Conservation (phyloP, 2,329 filamentous ascomycete species). For the Cladophialophora chaetospira region DNA sequence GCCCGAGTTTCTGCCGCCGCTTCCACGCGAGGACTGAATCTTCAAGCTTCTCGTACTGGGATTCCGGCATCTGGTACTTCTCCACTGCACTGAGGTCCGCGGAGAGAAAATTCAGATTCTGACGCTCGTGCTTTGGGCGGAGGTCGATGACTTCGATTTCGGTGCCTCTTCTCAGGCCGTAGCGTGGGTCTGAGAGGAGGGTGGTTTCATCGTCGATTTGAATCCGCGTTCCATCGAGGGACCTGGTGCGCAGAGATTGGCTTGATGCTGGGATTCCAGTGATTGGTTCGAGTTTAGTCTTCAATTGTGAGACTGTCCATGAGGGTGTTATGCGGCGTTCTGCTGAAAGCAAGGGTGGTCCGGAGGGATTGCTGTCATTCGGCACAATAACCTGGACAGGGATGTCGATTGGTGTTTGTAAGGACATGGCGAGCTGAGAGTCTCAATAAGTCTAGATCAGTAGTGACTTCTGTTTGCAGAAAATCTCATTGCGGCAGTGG, state of each 20-base stretch:
- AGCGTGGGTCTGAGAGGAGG: conserved; percentile 22
- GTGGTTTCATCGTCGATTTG: conserved; percentile 14
- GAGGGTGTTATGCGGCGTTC: conserved; percentile 90
- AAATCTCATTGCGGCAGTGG: no score
- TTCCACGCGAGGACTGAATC: conserved; percentile 96
- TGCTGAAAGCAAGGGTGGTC: conserved; percentile 56
- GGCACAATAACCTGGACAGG: conserved; percentile 31
- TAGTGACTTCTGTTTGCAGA: not conserved
- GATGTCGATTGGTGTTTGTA: conserved; percentile 28
- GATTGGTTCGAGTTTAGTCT: conserved; percentile 84
- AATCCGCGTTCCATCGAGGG: conserved; percentile 23
- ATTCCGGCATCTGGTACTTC: conserved; percentile 85
- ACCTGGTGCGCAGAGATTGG: conserved; percentile 74
- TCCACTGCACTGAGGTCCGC: conserved; percentile 78
- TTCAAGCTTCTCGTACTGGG: conserved; percentile 80
- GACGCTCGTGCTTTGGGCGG: conserved; percentile 63
- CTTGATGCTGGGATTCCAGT: conserved; percentile 83
- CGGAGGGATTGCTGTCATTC: conserved; percentile 31
- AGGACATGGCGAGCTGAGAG: no score
- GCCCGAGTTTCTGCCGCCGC: conserved; percentile 88
- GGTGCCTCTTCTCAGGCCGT: conserved; percentile 43
- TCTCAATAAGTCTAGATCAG: no score
- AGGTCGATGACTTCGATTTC: conserved; percentile 46
- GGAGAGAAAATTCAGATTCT: conserved; percentile 66
- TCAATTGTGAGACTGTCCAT: conserved; percentile 84